Conservation (phyloP, 2,329 filamentous ascomycete genomes). For the Hirsutella minnesotensis region DNA sequence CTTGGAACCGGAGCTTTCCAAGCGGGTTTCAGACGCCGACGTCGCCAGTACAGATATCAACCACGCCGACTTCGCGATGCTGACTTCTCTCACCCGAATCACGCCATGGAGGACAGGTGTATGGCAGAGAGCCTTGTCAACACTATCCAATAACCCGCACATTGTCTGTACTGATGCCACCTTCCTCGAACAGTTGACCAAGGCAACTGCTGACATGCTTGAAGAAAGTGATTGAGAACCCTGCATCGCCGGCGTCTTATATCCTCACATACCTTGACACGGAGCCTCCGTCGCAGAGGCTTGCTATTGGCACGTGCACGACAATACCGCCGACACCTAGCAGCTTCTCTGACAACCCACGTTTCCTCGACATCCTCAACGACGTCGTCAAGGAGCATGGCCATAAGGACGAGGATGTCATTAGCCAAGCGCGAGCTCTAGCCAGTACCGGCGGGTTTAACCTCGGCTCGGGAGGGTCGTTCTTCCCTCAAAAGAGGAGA, state of each 20-base stretch:
- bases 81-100: slow-evolving; percentile 13
- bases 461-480: slow-evolving; percentile 38
- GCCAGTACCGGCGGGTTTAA: slow-evolving; percentile 44
- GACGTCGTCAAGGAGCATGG: slow-evolving; percentile 44
- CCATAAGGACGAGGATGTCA: slow-evolving; percentile 41
- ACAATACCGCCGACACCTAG: slow-evolving; percentile 47
- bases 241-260: slow-evolving; percentile 31
- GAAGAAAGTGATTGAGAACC: slow-evolving; percentile 47
- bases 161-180: slow-evolving; percentile 33
- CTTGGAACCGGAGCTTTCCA: too few relatives aligned
- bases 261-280: slow-evolving; percentile 49
- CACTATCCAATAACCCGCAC: slow-evolving; percentile 36
- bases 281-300: slow-evolving; percentile 36
- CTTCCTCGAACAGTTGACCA: neutral
- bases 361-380: slow-evolving; percentile 47
- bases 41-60: too few relatives aligned
- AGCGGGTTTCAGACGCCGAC: too few relatives aligned
- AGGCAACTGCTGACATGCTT: neutral
- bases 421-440: slow-evolving; percentile 46
- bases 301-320: slow-evolving; percentile 49
- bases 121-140: slow-evolving; percentile 27
- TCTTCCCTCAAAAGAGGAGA: slow-evolving; percentile 32
- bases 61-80: slow-evolving; percentile 15
- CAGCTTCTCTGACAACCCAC: slow-evolving; percentile 46
- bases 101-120: slow-evolving; percentile 8